These are phyloP conservation scores for Globisporangium iwayamae DNA, from an alignment of 352 stramenopile species.

Conservation along the genomic window DNA sequence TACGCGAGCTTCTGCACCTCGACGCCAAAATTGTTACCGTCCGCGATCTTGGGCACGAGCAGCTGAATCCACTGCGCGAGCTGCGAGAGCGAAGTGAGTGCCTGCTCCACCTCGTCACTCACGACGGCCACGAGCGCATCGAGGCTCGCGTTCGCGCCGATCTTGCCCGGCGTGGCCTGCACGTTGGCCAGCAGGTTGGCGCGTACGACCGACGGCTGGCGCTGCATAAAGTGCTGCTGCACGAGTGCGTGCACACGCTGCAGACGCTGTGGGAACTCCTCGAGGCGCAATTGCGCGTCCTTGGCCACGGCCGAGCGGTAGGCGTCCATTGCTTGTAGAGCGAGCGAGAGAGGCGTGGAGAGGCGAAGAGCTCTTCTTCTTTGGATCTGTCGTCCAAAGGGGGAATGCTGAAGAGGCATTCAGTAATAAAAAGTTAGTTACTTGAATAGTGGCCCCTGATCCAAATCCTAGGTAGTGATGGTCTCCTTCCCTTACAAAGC, in stretches of 20 bases:
- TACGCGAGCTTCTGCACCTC: constrained; percentile 80
- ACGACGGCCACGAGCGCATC: constrained; percentile 36
- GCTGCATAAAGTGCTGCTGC: constrained; percentile 41
- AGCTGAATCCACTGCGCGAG: constrained; percentile 76
- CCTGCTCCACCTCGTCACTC: constrained; percentile 51
- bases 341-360: too few relatives aligned
- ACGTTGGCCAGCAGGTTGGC: constrained; percentile 32
- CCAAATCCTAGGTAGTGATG: too few relatives aligned
- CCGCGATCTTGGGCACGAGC: constrained; percentile 67
- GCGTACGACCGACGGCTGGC: constrained; percentile 36
- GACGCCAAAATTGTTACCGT: constrained; percentile 88
- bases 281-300: constrained; percentile 39
- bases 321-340: constrained; percentile 33
- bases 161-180: constrained; percentile 23
- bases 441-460: too few relatives aligned
- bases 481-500: too few relatives aligned
- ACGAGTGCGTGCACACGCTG: constrained; percentile 42
- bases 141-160: constrained; percentile 41
- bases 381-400: background rate
- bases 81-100: constrained; percentile 41
- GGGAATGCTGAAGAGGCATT: background rate
- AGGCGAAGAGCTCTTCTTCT: background rate
- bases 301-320: constrained; percentile 42
- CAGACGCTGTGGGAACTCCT: constrained; percentile 43
- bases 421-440: too few relatives aligned